Conservation (phyloP, 345 rosid species). For the Brassica incana region DNA sequence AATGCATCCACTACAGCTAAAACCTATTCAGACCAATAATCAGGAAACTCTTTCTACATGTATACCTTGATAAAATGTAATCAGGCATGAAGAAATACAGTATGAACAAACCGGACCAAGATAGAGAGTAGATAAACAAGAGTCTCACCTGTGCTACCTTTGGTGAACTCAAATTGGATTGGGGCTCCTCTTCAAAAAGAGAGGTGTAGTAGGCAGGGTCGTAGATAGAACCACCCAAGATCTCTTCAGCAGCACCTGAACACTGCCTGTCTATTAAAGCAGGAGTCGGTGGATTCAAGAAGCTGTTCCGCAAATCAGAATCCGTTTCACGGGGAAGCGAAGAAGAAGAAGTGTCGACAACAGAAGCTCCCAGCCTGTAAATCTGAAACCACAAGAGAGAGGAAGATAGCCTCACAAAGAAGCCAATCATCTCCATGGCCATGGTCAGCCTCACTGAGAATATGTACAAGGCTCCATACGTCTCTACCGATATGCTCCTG, state of each 20-base stretch:
- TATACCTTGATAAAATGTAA: neutral
- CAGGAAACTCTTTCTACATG: neutral
- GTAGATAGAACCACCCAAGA: conserved; percentile 74
- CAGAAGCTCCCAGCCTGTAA: conserved; percentile 75
- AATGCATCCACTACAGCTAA: no score
- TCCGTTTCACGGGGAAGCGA: conserved; percentile 57
- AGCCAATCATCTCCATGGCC: conserved; percentile 84
- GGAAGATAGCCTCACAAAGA: conserved; percentile 75
- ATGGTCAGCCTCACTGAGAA: conserved; percentile 78
- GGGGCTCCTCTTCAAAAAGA: conserved; percentile 65
- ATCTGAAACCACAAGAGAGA: conserved; percentile 93
- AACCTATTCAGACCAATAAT: no score
- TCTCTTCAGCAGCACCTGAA: conserved; percentile 59
- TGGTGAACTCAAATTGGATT: conserved; percentile 40
- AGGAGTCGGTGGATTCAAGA: conserved; percentile 70
- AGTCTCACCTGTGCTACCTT: conserved; percentile 2
- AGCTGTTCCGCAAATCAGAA: conserved; percentile 72
- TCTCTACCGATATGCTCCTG: conserved; percentile 67
- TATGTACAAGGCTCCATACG: conserved; percentile 55
- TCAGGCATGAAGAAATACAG: no score
- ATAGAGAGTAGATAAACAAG: neutral
- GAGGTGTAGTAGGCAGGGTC: conserved; percentile 82
- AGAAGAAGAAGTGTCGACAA: conserved; percentile 36
- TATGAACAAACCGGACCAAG: no score
- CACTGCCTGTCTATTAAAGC: conserved; percentile 49